These are phyloP conservation scores for Sherardia arvensis DNA, from an alignment of 257 asterid genomes.

Conservation along the genomic window DNA sequence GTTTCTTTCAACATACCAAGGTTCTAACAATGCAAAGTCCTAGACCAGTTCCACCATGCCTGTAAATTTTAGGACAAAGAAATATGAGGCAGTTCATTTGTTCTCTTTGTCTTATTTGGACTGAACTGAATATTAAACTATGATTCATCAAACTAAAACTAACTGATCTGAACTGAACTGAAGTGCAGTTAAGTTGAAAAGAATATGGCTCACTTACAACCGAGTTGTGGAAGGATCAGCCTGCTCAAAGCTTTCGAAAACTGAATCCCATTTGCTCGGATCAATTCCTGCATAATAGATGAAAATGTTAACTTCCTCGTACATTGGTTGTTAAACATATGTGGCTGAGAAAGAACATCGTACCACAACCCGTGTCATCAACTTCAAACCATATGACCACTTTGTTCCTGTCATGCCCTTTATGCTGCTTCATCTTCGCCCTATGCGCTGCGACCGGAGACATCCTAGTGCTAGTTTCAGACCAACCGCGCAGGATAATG, in stretches of 20 bases:
- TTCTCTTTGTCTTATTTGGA: no score
- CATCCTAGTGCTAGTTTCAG: constrained; percentile 39
- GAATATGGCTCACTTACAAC: constrained; percentile 36
- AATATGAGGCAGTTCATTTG: not conserved
- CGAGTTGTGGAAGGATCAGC: constrained; percentile 97
- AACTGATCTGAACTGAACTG: no score
- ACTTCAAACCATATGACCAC: constrained; percentile 78
- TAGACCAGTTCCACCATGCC: constrained; percentile 98
- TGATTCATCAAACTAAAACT: no score
- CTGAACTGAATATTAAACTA: no score
- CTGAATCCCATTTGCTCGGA: constrained; percentile 92
- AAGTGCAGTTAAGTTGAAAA: no score
- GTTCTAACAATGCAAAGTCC: constrained; percentile 93
- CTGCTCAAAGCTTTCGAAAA: constrained; percentile 92
- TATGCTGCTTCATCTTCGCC: constrained; percentile 35
- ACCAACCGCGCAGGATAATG: constrained; percentile 80
- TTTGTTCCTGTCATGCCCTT: constrained; percentile 43
- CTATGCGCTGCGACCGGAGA: constrained; percentile 26
- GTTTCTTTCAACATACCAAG: constrained; percentile 48
- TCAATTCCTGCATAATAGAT: constrained; percentile 53
- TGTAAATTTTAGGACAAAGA: constrained; percentile 16
- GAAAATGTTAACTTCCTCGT: not conserved
- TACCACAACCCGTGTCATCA: constrained; percentile 92
- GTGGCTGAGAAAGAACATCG: constrained; percentile 15
- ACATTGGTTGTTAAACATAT: not conserved